Evolutionary conservation across 768 basidiomycete species (phyloP).

Genomic region (Boletus subcaerulescens): DNA sequence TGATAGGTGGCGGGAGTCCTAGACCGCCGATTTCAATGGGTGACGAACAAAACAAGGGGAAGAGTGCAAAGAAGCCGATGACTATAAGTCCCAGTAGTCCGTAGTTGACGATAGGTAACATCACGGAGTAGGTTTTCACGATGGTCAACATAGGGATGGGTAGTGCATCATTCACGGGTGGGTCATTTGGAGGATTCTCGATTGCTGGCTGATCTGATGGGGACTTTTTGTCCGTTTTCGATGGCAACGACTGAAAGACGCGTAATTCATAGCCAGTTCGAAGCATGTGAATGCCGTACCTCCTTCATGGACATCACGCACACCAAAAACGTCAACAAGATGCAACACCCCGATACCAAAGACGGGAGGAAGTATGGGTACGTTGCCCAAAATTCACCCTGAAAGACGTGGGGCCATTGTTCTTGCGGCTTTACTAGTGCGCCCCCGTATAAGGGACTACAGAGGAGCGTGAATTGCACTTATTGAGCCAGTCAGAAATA

Average conservation of each 20-base stretch:
- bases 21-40: slow-evolving; percentile 43
- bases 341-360: slow-evolving; percentile 16
- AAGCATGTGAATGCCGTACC: slow-evolving; percentile 18
- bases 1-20: slow-evolving; percentile 38
- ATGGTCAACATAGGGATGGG: slow-evolving; percentile 35
- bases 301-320: slow-evolving; percentile 29
- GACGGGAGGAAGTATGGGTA: slow-evolving; percentile 40
- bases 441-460: slow-evolving; percentile 58
- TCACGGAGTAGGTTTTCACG: slow-evolving; percentile 28
- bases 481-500: neutral
- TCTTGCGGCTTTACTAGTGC: slow-evolving; percentile 53
- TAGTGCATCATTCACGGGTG: neutral
- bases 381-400: slow-evolving; percentile 35
- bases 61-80: slow-evolving; percentile 36
- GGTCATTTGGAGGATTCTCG: neutral
- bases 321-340: slow-evolving; percentile 12
- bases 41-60: slow-evolving; percentile 46
- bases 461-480: neutral
- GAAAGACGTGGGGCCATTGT: slow-evolving; percentile 48
- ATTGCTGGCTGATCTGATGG: neutral
- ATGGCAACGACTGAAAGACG: slow-evolving; percentile 24
- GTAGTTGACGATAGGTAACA: slow-evolving; percentile 44
- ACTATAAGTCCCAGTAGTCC: slow-evolving; percentile 41
- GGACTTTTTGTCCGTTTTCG: slow-evolving; percentile 3
- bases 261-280: neutral